Evolutionary conservation across 1,284 basidiomycete species (phyloP), one percentile per base, ranked within the genome.

Genomic region (Cryptococcus jaspeensis): DNA sequence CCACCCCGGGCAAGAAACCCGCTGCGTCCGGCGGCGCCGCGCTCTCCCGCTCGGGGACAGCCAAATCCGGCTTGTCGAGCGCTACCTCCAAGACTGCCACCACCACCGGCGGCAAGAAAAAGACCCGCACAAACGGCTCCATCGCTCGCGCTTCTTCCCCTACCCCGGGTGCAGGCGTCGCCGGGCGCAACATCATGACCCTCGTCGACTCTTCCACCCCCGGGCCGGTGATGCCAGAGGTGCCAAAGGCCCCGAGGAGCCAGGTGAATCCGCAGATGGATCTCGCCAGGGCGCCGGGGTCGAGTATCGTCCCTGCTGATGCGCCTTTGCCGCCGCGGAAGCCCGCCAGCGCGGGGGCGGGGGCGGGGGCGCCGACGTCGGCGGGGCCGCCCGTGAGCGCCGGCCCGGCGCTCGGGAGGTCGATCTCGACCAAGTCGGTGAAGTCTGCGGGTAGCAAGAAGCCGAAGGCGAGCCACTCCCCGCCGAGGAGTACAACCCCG

Each of bases 191-290:
- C 54, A 72, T 74, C 60, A 73, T 75, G 73, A 63, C 69, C 9
- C 61, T 74, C 0, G 64, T 71, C 13, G 67, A 73, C 47, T 32
- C 56, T n/a, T 59, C 62, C 40, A 46, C 57, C 13, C 50, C 62
- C 0, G 51, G 63, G 11, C 73, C 76, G 9, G 53, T 58, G 11
- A 74, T 78, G 74, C 71, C 70, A 6, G 75, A 77, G 11, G 71
- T 78, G 0, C 75, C 76, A 32, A 76, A 74, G 57, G 76, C 76
- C 0, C 76, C 76, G 1, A 66, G 61, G 52, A 68, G 68, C 41
- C 69, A 72, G 32, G 67, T 73, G n/a, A 67, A 62, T 9, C 73
- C 74, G 5, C 63, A 67, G 46, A 65, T 77, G 64, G 66, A 68
- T 53, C 50, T 74, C 3, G 59, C 66, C 20, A 73, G 66, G 58